Conservation (phyloP, 805 yeast species). For the Alloascoidea africana region DNA sequence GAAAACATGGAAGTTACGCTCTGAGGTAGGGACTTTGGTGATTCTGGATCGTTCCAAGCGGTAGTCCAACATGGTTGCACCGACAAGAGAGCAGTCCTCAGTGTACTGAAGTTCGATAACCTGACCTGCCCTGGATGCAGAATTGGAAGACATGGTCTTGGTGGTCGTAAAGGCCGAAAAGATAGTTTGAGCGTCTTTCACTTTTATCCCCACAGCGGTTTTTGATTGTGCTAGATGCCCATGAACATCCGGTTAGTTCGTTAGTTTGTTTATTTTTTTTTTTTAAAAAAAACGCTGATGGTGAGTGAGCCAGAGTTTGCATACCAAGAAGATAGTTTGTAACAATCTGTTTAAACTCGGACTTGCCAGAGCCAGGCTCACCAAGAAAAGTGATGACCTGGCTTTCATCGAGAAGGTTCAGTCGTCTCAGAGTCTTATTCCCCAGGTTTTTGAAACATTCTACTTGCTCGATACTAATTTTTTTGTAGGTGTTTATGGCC, state of each 20-base stretch:
- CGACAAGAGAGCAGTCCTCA: constrained; percentile 26
- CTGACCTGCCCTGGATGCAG: constrained; percentile 38
- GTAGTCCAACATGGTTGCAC: constrained; percentile 39
- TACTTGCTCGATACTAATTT: constrained; percentile 16
- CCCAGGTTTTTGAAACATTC: constrained; percentile 18
- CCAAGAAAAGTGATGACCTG: constrained; percentile 23
- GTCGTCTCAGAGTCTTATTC: constrained; percentile 20
- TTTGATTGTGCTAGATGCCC: not conserved
- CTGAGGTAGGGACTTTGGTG: constrained; percentile 31
- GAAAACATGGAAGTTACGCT: constrained; percentile 44
- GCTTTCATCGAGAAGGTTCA: constrained; percentile 19
- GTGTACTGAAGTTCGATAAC: constrained; percentile 38
- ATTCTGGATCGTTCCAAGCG: constrained; percentile 40
- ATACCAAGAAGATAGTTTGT: constrained; percentile 1
- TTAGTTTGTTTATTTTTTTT: no score
- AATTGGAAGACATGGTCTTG: constrained; percentile 17
- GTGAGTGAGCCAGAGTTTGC: no score
- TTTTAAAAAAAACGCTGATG: no score
- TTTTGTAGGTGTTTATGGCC: constrained; percentile 21
- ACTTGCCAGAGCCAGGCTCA: constrained; percentile 24
- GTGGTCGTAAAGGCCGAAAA: constrained; percentile 23
- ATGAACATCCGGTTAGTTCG: no score
- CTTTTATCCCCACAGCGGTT: constrained; percentile 9
- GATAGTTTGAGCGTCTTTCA: constrained; percentile 18
- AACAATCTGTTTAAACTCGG: constrained; percentile 17